These are phyloP conservation scores for Boletus huronensis DNA, from an alignment of 768 basidiomycete genomes.

Conservation along the genomic window DNA sequence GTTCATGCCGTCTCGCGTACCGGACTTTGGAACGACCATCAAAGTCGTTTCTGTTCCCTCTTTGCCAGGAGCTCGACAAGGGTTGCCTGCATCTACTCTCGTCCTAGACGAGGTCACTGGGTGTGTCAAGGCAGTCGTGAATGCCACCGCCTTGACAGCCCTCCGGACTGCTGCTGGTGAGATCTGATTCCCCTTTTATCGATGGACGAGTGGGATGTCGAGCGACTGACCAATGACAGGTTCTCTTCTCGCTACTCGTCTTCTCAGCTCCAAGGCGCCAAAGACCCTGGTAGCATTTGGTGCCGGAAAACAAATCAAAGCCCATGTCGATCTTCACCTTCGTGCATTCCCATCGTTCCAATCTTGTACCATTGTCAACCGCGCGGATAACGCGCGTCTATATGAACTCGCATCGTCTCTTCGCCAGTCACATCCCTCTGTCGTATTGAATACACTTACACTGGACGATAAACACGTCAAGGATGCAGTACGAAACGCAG, in stretches of 20 bases:
- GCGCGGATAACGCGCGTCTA: conserved; percentile 50
- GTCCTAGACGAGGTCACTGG: conserved; percentile 72
- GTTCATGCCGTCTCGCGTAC: conserved; percentile 80
- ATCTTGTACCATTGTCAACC: conserved; percentile 59
- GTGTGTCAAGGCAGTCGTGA: conserved; percentile 68
- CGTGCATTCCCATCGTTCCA: conserved; percentile 52
- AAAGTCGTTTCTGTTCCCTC: conserved; percentile 82
- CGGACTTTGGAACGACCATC: conserved; percentile 53
- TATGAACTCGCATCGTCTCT: conserved; percentile 34
- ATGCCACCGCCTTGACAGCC: conserved; percentile 75
- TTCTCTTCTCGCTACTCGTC: conserved; percentile 60
- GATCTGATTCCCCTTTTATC: background rate
- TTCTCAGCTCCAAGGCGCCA: conserved; percentile 46
- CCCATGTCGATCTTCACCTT: conserved; percentile 62
- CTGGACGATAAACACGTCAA: conserved; percentile 8
- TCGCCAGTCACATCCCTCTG: conserved; percentile 24
- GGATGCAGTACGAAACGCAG: conserved; percentile 15
- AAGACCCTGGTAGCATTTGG: conserved; percentile 60
- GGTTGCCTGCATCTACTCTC: conserved; percentile 74
- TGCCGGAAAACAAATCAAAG: conserved; percentile 65
- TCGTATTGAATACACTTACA: conserved; percentile 12
- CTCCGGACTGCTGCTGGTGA: conserved; percentile 78
- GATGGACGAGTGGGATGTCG: background rate
- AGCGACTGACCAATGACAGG: conserved; percentile 37
- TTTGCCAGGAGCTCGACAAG: conserved; percentile 38